Conservation (phyloP, 208 protist species). For the Blastocrithidia nonstop region DNA sequence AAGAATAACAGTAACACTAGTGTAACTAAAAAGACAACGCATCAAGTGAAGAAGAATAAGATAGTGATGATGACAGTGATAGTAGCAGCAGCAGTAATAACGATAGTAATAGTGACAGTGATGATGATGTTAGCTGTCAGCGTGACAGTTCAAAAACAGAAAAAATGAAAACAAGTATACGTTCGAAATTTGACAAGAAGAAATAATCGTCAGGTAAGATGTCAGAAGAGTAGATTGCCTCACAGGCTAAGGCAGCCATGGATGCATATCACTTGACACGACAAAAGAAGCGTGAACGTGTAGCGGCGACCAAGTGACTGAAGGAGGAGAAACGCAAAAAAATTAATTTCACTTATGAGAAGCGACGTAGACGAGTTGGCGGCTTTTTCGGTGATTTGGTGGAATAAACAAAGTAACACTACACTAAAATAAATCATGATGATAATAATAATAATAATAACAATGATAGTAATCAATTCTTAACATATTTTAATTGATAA, state of each 20-base stretch:
- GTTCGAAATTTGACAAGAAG: background rate
- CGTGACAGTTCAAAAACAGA: background rate
- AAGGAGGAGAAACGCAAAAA: slow-evolving; percentile 79
- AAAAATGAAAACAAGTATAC: background rate
- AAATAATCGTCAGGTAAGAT: background rate
- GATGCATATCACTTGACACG: slow-evolving; percentile 29
- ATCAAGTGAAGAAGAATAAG: slow-evolving; percentile 2
- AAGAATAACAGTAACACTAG: slow-evolving; percentile 6
- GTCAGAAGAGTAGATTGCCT: background rate
- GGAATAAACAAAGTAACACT: background rate
- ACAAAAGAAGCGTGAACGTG: slow-evolving; percentile 52
- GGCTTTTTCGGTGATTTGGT: slow-evolving; percentile 78
- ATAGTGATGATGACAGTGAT: background rate
- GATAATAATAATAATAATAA: slow-evolving; percentile 3
- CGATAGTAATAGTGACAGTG: background rate
- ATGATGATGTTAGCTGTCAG: background rate
- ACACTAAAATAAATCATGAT: background rate
- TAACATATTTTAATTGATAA: background rate
- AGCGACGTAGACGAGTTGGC: slow-evolving; percentile 60
- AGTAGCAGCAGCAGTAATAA: slow-evolving; percentile 7
- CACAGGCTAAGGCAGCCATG: slow-evolving; percentile 11
- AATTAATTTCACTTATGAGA: slow-evolving; percentile 76
- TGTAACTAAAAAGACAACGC: background rate
- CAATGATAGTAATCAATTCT: background rate
- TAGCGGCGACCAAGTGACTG: slow-evolving; percentile 62